Evolutionary conservation across 2,329 filamentous ascomycete genomes (phyloP).

Genomic region (Bipolaris victoriae): DNA sequence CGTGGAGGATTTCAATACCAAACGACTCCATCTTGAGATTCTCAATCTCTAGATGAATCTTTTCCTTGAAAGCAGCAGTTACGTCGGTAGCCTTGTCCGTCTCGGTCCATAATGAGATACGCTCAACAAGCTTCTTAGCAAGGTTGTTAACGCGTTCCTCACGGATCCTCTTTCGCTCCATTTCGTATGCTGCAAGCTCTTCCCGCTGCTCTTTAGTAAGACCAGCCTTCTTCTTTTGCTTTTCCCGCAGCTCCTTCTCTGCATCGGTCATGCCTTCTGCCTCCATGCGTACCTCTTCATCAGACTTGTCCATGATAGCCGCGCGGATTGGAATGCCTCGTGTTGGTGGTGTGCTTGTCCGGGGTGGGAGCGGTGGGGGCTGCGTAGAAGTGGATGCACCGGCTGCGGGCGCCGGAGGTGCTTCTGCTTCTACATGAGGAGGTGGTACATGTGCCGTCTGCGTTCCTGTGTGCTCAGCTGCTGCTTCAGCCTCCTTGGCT

Average conservation of each 20-base stretch:
- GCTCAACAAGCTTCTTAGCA: conserved; percentile 82
- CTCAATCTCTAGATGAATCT: conserved; percentile 93
- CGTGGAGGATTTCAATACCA: conserved; percentile 92
- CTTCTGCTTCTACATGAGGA: conserved; percentile 45
- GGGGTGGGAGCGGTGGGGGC: conserved; percentile 47
- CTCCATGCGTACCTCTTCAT: conserved; percentile 73
- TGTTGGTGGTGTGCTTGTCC: conserved; percentile 58
- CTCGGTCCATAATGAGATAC: conserved; percentile 94
- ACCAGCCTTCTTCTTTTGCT: conserved; percentile 87
- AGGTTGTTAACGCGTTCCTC: conserved; percentile 89
- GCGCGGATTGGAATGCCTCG: conserved; percentile 74
- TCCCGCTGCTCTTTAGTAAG: conserved; percentile 92
- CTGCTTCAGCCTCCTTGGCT: conserved; percentile 50
- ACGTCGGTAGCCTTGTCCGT: conserved; percentile 88
- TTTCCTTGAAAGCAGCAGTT: conserved; percentile 87
- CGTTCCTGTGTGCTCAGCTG: conserved; percentile 50
- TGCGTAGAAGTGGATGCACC: conserved; percentile 37
- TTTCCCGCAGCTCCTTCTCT: conserved; percentile 76
- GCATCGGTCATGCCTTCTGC: conserved; percentile 71
- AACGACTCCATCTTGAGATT: conserved; percentile 99
- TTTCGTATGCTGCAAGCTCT: conserved; percentile 85
- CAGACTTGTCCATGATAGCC: conserved; percentile 85
- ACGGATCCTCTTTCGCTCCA: conserved; percentile 80
- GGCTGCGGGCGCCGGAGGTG: conserved; percentile 43
- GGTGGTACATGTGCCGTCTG: conserved; percentile 42